Base-by-base conservation (phyloP, 306 rosid genomes). In the Prunus armeniaca region DNA sequence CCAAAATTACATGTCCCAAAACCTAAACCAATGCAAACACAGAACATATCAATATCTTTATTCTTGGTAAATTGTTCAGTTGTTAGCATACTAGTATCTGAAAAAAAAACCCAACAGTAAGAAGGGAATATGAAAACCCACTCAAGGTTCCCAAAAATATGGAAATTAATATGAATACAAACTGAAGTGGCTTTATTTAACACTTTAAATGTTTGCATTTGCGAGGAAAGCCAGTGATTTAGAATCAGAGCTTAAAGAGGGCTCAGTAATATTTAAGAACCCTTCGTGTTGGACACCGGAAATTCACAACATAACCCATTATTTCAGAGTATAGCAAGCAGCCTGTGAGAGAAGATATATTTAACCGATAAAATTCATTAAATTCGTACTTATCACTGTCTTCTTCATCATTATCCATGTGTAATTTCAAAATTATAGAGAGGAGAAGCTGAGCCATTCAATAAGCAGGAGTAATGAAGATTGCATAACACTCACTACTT, bases 1-100 rank as follows among this genome's bases (percentile, higher is more conserved):
- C 99, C 81, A 92, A 83, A 74, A 77, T 71, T 41, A 81, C 81
- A 74, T 92, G 99, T 78, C 97, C 97, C 72, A 84, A 43, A 75
- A 90, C 86, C 99, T 95, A 80, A 75, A 60, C 65, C 71, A 86
- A 74, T 32, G 62, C 63, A 81, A 78, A 78, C 45, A 81, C 6
- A 77, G 55, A 79, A n/a, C 24, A 73, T 24, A 28, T 63, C 68
- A 75, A 62, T 56, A 56, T 77, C 32, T 74, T 71, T 32, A 50
- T 74, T 54, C 74, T 57, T 47, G 60, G 72, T 51, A 50, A 76
- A 63, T 52, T 19, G 58, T 70, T 79, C 47, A 50, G 19, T 69
- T 77, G 45, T 10, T 46, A 60, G 64, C 57, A 38, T 38, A 38
- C 76, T 1, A 50, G 49, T 20, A 66, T 38, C 1, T 24, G 50